These are phyloP conservation scores for Populus ilicifolia DNA, from an alignment of 345 rosid genomes.

Conservation along the genomic window DNA sequence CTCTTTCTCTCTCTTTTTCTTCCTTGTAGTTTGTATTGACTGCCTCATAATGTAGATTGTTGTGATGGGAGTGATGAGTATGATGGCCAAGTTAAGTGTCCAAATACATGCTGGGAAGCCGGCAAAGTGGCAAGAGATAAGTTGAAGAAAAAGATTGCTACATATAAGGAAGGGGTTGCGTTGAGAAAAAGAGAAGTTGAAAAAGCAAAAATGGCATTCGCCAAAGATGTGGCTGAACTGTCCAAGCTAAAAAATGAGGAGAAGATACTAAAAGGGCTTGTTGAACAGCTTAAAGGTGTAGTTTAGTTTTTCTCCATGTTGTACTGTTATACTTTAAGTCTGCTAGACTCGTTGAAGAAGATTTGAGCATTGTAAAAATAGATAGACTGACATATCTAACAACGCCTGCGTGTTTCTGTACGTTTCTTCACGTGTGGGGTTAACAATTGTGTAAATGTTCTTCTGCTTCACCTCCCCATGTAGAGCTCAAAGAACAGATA, in stretches of 20 bases:
- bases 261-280: slow-evolving; percentile 64
- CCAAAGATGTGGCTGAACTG: slow-evolving; percentile 68
- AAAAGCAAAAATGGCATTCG: slow-evolving; percentile 53
- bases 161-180: slow-evolving; percentile 56
- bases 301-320: background rate
- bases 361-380: background rate
- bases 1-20: background rate
- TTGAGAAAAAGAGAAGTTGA: slow-evolving; percentile 53
- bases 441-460: slow-evolving; percentile 6
- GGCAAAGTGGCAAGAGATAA: slow-evolving; percentile 79
- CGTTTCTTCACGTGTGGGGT: background rate
- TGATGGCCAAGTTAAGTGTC: slow-evolving; percentile 64
- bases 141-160: slow-evolving; percentile 62
- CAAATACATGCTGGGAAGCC: slow-evolving; percentile 88
- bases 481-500: slow-evolving; percentile 81
- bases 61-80: slow-evolving; percentile 99
- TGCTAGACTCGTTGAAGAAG: background rate
- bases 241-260: slow-evolving; percentile 69
- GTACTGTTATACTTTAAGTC: background rate
- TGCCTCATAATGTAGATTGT: slow-evolving; percentile 55
- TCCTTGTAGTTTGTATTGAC: background rate
- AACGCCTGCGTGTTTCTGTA: background rate
- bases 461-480: slow-evolving; percentile 17
- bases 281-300: slow-evolving; percentile 77
- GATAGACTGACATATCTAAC: background rate